A percentile compares a stretch with the other conserved stretches of the same genome.
These are phyloP conservation scores for Hippophae rhamnoides DNA, from an alignment of 306 rosid genomes.

Conservation along the genomic window DNA sequence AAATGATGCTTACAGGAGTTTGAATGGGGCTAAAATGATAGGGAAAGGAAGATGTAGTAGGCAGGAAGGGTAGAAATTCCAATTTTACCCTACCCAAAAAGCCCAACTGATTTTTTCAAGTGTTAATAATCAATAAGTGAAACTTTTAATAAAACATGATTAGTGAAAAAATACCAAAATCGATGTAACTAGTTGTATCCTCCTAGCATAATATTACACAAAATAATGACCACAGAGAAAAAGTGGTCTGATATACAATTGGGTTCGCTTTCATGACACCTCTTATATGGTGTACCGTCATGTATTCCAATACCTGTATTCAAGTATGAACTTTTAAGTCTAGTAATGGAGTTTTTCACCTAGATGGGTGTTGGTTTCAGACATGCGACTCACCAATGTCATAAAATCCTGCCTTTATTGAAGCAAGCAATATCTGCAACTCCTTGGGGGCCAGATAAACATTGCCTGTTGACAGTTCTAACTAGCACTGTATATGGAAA, in stretches of 20 bases:
- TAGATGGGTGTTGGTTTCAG: background rate
- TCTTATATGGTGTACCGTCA: conserved; percentile 41
- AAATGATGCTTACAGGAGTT: no score
- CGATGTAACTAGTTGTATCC: background rate
- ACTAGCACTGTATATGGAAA: conserved; percentile 65
- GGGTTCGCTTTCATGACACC: conserved; percentile 27
- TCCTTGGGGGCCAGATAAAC: conserved; percentile 93
- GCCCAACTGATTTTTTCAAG: no score
- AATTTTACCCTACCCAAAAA: no score
- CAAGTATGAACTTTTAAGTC: conserved; percentile 11
- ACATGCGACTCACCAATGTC: conserved; percentile 52
- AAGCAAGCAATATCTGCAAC: conserved; percentile 92
- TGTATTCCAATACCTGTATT: conserved; percentile 61
- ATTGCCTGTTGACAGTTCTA: conserved; percentile 86
- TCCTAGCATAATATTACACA: conserved; percentile 1
- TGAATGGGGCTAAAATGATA: no score
- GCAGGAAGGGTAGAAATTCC: no score
- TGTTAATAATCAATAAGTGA: no score
- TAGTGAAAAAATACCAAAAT: no score
- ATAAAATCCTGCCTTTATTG: conserved; percentile 73
- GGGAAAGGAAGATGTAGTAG: no score
- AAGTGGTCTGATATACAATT: conserved; percentile 34
- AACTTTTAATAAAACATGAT: no score
- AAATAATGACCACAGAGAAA: background rate
- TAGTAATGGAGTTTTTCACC: background rate